phyloP scores from a whole-genome alignment of 345 rosid species.

The Heritiera littoralis region DNA sequence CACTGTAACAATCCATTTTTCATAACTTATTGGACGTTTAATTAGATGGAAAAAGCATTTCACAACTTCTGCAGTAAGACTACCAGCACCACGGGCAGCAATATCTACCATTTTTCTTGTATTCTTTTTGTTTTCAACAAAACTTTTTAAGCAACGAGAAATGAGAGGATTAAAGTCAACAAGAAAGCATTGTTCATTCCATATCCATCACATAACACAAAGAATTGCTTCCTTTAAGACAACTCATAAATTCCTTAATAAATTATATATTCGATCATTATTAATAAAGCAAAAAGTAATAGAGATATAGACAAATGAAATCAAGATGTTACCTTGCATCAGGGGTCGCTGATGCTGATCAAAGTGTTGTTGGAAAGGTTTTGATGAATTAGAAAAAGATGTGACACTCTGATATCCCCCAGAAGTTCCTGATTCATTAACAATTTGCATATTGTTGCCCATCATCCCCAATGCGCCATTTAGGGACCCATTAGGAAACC shows the following conservation, averaged over 20 bases:
- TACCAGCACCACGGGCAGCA: too few species aligned
- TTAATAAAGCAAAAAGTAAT: conserved; percentile 3
- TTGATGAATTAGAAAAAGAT: conserved; percentile 54
- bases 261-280: conserved; percentile 20
- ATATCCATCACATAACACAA: conserved; percentile 70
- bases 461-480: conserved; percentile 67
- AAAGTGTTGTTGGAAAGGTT: conserved; percentile 58
- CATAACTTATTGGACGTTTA: too few species aligned
- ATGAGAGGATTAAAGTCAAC: too few species aligned
- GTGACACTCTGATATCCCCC: conserved; percentile 55
- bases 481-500: conserved; percentile 60
- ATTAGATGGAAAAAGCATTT: too few species aligned
- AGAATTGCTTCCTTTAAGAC: conserved; percentile 22
- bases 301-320: conserved; percentile 7
- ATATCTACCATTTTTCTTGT: too few species aligned
- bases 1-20: too few species aligned
- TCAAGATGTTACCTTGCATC: conserved; percentile 52
- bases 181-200: conserved; percentile 41
- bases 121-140: too few species aligned
- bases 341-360: conserved; percentile 68
- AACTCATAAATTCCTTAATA: conserved; percentile 16
- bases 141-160: too few species aligned
- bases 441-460: conserved; percentile 51
- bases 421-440: conserved; percentile 52
- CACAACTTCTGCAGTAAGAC: too few species aligned